These are phyloP conservation scores for Arachnopeziza araneosa DNA, from an alignment of 2,329 filamentous ascomycete species.

Conservation along the genomic window DNA sequence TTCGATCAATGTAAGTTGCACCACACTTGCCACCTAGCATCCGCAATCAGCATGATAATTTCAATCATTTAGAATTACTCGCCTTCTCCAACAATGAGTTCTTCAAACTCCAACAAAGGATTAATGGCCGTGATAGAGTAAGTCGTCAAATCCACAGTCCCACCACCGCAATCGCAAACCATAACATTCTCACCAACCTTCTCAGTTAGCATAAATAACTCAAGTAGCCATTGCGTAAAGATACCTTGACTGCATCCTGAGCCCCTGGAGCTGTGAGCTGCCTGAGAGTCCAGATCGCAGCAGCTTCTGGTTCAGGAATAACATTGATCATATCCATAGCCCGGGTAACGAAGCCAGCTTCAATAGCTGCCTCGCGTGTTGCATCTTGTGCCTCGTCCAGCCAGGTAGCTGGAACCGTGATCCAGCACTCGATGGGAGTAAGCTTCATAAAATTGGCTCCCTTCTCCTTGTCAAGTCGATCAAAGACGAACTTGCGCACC, in stretches of 20 bases:
- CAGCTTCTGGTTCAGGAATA: slow-evolving; percentile 26
- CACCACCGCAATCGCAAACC: slow-evolving; percentile 24
- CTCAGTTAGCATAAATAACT: too few relatives aligned
- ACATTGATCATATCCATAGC: slow-evolving; percentile 13
- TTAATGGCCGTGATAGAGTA: slow-evolving; percentile 16
- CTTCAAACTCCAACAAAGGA: slow-evolving; percentile 17
- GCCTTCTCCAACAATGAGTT: slow-evolving; percentile 17
- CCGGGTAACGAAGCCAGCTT: slow-evolving; percentile 16
- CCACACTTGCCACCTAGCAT: slow-evolving; percentile 19
- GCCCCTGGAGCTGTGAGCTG: not conserved
- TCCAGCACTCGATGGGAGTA: slow-evolving; percentile 21
- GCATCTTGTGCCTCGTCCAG: slow-evolving; percentile 22
- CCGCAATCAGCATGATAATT: too few relatives aligned
- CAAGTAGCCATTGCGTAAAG: too few relatives aligned
- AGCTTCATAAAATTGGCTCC: slow-evolving; percentile 6
- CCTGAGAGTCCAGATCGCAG: slow-evolving; percentile 21
- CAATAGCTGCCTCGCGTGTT: slow-evolving; percentile 20
- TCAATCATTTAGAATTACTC: too few relatives aligned
- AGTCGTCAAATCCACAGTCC: slow-evolving; percentile 25
- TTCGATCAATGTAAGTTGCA: slow-evolving; percentile 18
- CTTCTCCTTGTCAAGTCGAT: too few relatives aligned
- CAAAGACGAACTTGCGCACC: slow-evolving; percentile 9
- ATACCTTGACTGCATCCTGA: not conserved
- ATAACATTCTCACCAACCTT: slow-evolving; percentile 6
- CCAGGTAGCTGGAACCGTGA: slow-evolving; percentile 25